Base-by-base conservation (phyloP, 148 eudicot genomes). In the Beta vulgaris region DNA sequence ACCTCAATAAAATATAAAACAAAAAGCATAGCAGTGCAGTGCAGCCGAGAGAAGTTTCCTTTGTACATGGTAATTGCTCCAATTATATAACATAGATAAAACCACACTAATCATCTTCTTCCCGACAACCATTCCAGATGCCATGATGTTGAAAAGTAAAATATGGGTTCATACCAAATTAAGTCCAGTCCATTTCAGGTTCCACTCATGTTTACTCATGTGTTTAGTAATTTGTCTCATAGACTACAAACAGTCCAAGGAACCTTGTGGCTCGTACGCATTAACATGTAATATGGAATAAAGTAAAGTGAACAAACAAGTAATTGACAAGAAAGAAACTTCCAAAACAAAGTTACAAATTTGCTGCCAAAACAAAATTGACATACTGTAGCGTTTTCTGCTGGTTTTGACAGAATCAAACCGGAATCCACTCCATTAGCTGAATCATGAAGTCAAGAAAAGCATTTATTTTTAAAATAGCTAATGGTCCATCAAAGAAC, bases 341-440 rank as follows among this genome's bases (percentile, higher is more conserved):
- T n/a, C n/a, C n/a, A n/a, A n/a, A n/a, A n/a, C n/a, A n/a, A n/a
- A n/a, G n/a, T n/a, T n/a, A n/a, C n/a, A n/a, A n/a, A n/a, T n/a
- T 32, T n/a, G 15, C 25, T 34, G 1, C 42, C 12, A 63, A 18
- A 42, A 46, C 7, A 58, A 23, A 40, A 14, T 12, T 37, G 13
- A 61, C 78, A 39, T 75, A 80, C 82, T 75, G 11, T 42, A 61
- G 78, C 46, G 59, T 80, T 32, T 57, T 80, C 75, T 16, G 67
- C 75, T 3, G 75, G 61, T 23, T 62, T 75, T 35, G 82, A 48
- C 69, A 61, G 46, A 42, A 71, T 23, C 46, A 54, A 37, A 62
- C 71, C 61, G 12, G 77, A 74, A 46, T 80, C 78, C 39, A 69
- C 69, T 16, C 53, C 72, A 51, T 69, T 75, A 25, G 82, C 82